Evolutionary conservation across 192 early-diverging fungal species (phyloP).

Genomic region (Thoreauomyces humboldtii): DNA sequence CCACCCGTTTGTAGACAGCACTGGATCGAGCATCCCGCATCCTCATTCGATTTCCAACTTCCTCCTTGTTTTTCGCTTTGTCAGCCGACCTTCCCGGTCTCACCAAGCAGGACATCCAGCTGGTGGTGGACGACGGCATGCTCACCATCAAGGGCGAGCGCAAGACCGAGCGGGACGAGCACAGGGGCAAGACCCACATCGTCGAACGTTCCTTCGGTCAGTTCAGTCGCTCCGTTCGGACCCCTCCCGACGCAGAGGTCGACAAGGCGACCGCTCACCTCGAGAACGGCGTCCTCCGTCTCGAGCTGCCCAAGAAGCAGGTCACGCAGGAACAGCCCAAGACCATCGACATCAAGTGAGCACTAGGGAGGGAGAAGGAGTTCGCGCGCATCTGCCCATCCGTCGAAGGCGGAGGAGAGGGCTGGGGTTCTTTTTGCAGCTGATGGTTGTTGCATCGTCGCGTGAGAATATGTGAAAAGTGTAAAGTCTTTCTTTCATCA

Average conservation of each 20-base stretch:
- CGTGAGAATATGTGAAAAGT: too few relatives aligned
- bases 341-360: constrained; percentile 49
- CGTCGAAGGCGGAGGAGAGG: too few relatives aligned
- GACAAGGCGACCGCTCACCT: constrained; percentile 32
- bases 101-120: constrained; percentile 32
- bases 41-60: not conserved
- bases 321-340: constrained; percentile 34
- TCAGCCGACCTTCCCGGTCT: constrained; percentile 41
- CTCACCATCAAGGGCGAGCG: constrained; percentile 40
- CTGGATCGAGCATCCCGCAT: not conserved
- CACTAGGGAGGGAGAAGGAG: too few relatives aligned
- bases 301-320: constrained; percentile 36
- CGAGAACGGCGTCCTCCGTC: constrained; percentile 40
- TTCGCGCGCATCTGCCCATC: too few relatives aligned
- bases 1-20: not conserved
- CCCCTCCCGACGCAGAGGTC: constrained; percentile 38
- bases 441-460: too few relatives aligned
- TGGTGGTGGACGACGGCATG: constrained; percentile 27
- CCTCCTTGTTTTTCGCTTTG: not conserved
- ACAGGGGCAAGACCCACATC: constrained; percentile 30
- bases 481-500: too few relatives aligned
- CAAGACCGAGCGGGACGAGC: constrained; percentile 30
- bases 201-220: constrained; percentile 38
- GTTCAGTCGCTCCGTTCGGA: constrained; percentile 31
- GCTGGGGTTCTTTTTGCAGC: too few relatives aligned